phyloP scores from a whole-genome alignment of 805 yeast genomes.

The Brettanomyces sp. region DNA sequence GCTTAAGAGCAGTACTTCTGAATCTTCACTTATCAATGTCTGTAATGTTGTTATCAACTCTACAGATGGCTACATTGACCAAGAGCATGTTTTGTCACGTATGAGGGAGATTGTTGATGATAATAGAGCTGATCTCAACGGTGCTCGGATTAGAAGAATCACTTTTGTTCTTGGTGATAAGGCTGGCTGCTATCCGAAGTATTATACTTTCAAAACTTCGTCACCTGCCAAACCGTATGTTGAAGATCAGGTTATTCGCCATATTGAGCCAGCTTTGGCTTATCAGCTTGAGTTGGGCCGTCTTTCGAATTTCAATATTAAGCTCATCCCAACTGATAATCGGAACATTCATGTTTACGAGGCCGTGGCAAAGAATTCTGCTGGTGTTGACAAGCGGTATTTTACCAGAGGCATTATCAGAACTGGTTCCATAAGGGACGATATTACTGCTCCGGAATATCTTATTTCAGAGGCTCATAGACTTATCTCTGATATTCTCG shows the following conservation, averaged over 20 bases:
- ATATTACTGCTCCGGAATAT: constrained; percentile 86
- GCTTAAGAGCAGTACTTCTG: neutral
- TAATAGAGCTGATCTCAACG: constrained; percentile 57
- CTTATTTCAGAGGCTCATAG: constrained; percentile 94
- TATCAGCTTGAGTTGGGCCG: constrained; percentile 94
- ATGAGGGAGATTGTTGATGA: constrained; percentile 60
- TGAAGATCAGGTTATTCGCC: constrained; percentile 93
- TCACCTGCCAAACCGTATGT: constrained; percentile 57
- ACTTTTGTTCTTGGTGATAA: constrained; percentile 81
- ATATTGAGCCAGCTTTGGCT: constrained; percentile 96
- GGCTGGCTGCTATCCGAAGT: constrained; percentile 86
- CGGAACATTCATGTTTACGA: constrained; percentile 96
- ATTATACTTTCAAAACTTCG: constrained; percentile 71
- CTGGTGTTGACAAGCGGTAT: constrained; percentile 82
- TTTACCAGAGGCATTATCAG: constrained; percentile 96
- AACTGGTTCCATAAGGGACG: constrained; percentile 91
- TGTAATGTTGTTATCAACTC: constrained; percentile 71
- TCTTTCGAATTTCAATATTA: constrained; percentile 88
- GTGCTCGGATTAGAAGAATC: constrained; percentile 79
- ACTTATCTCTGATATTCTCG: constrained; percentile 91
- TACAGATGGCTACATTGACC: constrained; percentile 65
- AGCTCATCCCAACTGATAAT: constrained; percentile 92
- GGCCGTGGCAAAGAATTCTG: constrained; percentile 88
- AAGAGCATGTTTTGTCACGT: constrained; percentile 55
- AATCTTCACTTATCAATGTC: constrained; percentile 44